Percentiles rank a stretch among this genome's conserved stretches.
phyloP scores from a whole-genome alignment of 1,284 basidiomycete species.

The Meripilus lineatus region DNA sequence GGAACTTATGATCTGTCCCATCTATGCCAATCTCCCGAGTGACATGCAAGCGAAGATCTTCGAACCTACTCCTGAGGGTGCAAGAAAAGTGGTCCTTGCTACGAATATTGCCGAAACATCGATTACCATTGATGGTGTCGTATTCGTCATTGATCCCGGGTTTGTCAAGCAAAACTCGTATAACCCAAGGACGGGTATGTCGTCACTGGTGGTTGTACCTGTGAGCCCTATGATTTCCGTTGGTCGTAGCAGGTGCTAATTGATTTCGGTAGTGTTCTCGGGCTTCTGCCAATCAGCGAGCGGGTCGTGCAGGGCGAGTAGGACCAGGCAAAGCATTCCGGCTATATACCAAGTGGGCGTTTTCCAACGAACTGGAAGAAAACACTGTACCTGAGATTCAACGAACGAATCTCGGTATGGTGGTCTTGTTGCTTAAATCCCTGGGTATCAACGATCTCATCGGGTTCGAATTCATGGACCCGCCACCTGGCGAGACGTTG shows the following conservation, averaged over 20 bases:
- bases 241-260: conserved; percentile 7
- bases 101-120: conserved; percentile 99
- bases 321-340: conserved; percentile 99
- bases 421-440: conserved; percentile 92
- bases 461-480: conserved; percentile 99
- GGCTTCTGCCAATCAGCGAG: conserved; percentile 95
- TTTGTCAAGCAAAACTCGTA: conserved; percentile 98
- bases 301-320: conserved; percentile 95
- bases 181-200: conserved; percentile 96
- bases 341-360: conserved; percentile 96
- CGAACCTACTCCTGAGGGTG: conserved; percentile 95
- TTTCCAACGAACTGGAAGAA: conserved; percentile 91
- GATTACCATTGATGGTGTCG: conserved; percentile 96
- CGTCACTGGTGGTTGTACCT: conserved; percentile 88
- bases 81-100: conserved; percentile 94
- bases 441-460: conserved; percentile 97
- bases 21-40: conserved; percentile 96
- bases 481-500: conserved; percentile 97
- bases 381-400: conserved; percentile 99
- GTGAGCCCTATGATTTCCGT: conserved; percentile 42
- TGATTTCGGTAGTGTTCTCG: conserved; percentile 71
- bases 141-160: conserved; percentile 97
- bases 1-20: conserved; percentile 94
- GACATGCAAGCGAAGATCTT: conserved; percentile 99
- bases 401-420: conserved; percentile 95